Percentiles rank a stretch among this genome's conserved stretches.
Evolutionary conservation across 2,329 filamentous ascomycete genomes (phyloP).

Genomic region (Xylariaceae sp.): DNA sequence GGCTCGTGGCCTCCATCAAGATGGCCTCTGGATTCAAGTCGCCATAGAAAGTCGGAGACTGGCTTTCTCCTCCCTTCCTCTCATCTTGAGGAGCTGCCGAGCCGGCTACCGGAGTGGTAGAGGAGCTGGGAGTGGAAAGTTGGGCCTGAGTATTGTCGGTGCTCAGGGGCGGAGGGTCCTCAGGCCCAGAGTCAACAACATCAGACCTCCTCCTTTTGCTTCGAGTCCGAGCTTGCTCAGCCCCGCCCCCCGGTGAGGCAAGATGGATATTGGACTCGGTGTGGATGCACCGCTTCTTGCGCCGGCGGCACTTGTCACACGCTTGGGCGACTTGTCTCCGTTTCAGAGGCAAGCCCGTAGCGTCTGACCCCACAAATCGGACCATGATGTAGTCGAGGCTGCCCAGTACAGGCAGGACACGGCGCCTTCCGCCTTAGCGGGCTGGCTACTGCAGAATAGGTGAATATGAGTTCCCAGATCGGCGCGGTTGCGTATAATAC

Average conservation of each 20-base stretch:
- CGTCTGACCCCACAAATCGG: conserved; percentile 53
- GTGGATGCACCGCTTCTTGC: conserved; percentile 38
- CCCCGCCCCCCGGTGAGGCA: conserved; percentile 6
- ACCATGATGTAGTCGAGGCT: no score
- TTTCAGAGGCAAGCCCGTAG: conserved; percentile 50
- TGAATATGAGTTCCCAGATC: no score
- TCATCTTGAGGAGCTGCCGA: conserved; percentile 10
- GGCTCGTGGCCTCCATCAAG: conserved; percentile 49
- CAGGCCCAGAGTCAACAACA: no score
- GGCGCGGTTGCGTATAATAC: background rate
- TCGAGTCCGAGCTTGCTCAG: no score
- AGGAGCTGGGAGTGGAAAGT: conserved; percentile 3
- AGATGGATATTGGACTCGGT: conserved; percentile 1
- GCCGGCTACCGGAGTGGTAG: conserved; percentile 14
- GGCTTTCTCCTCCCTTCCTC: conserved; percentile 15
- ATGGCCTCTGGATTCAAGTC: conserved; percentile 57
- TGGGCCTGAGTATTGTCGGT: conserved; percentile 4
- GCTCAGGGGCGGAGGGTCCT: conserved; percentile 2
- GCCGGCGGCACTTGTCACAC: conserved; percentile 49
- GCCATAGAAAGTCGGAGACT: conserved; percentile 47
- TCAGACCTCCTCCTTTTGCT: no score
- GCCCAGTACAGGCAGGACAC: no score
- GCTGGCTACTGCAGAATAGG: no score
- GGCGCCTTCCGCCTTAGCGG: no score
- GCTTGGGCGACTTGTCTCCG: conserved; percentile 55